These are phyloP conservation scores for Rutstroemia sp. DNA, from an alignment of 2,329 filamentous ascomycete species.

Conservation along the genomic window DNA sequence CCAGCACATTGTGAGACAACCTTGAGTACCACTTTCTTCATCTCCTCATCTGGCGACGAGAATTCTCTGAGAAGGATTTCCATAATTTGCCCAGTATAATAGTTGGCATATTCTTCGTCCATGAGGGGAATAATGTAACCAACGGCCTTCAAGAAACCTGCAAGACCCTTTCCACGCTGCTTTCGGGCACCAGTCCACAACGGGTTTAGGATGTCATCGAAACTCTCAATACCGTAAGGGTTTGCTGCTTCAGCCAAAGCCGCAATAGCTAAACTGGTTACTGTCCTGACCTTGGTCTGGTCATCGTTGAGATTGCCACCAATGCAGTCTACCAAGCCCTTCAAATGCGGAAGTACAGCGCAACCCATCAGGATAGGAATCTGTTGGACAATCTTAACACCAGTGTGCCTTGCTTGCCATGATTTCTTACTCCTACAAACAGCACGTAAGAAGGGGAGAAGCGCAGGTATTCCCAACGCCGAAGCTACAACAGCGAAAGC, in stretches of 20 bases:
- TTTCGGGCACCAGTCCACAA: constrained; percentile 95
- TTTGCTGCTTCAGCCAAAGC: constrained; percentile 93
- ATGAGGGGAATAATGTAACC: constrained; percentile 98
- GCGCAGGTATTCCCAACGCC: constrained; percentile 87
- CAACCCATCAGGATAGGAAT: constrained; percentile 99
- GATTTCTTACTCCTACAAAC: constrained; percentile 98
- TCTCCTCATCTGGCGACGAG: constrained; percentile 94
- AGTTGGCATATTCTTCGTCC: constrained; percentile 99
- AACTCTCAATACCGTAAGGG: constrained; percentile 98
- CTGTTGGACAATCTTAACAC: constrained; percentile 98
- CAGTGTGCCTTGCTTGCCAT: constrained; percentile 95
- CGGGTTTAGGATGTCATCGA: constrained; percentile 94
- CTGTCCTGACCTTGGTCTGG: constrained; percentile 94
- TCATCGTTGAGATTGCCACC: constrained; percentile 94
- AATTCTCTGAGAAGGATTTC: constrained; percentile 95
- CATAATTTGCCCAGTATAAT: constrained; percentile 98
- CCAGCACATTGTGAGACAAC: constrained; percentile 93
- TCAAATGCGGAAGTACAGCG: constrained; percentile 88
- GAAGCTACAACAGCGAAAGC: constrained; percentile 97
- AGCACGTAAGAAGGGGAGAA: constrained; percentile 89
- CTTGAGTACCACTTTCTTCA: constrained; percentile 99
- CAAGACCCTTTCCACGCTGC: constrained; percentile 91
- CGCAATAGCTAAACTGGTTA: constrained; percentile 90
- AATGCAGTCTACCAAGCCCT: constrained; percentile 94
- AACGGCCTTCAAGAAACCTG: constrained; percentile 93